Evolutionary conservation across 768 basidiomycete genomes (phyloP).

Genomic region (Naganishia vishniacii): DNA sequence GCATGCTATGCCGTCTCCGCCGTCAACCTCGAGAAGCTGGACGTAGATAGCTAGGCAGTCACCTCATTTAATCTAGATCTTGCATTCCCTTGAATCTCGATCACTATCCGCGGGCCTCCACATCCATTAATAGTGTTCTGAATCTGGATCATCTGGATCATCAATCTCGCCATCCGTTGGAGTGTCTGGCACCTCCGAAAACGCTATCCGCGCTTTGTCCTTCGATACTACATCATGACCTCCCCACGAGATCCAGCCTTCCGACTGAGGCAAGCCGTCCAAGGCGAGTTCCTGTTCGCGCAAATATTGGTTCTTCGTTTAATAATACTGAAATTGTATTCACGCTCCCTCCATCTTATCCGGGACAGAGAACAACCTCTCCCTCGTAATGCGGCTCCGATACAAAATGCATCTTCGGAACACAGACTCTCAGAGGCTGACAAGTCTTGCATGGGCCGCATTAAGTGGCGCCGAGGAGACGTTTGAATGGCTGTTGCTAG

Average conservation of each 20-base stretch:
- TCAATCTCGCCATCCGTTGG: too few species aligned
- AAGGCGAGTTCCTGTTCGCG: slow-evolving; percentile 34
- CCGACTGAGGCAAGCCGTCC: slow-evolving; percentile 44
- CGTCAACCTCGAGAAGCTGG: too few species aligned
- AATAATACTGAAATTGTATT: not conserved
- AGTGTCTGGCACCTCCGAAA: too few species aligned
- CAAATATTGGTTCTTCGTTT: not conserved
- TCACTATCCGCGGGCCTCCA: too few species aligned
- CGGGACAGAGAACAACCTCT: slow-evolving; percentile 79
- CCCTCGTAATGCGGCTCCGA: slow-evolving; percentile 80
- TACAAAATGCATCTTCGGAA: slow-evolving; percentile 74
- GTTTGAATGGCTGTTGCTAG: slow-evolving; percentile 75
- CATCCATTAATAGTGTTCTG: too few species aligned
- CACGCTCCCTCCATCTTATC: slow-evolving; percentile 19
- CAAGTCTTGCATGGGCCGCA: slow-evolving; percentile 87
- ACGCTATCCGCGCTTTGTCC: too few species aligned
- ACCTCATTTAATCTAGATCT: too few species aligned
- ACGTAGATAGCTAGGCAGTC: too few species aligned
- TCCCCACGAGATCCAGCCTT: slow-evolving; percentile 34
- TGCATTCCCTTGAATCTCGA: too few species aligned
- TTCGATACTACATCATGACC: slow-evolving; percentile 12
- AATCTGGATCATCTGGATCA: too few species aligned
- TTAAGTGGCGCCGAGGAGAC: slow-evolving; percentile 83
- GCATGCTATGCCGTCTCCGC: too few species aligned
- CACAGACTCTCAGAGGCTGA: slow-evolving; percentile 75